Base-by-base conservation (phyloP, 257 asterid genomes). In the Solanum paucissectum region DNA sequence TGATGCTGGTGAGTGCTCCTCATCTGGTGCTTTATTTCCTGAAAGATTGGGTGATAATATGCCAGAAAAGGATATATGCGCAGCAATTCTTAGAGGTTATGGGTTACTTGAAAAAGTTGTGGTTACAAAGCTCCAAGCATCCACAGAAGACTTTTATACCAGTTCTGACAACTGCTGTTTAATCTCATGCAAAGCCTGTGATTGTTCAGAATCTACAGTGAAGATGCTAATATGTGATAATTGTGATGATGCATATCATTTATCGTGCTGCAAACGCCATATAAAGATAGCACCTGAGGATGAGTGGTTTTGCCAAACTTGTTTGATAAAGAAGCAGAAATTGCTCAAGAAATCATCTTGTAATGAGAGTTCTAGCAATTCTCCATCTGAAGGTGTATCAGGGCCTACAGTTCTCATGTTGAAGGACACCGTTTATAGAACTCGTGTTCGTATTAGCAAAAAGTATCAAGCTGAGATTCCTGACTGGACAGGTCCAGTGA, bases 231-330 rank as follows among this genome's bases (percentile, higher is more conserved):
- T 94, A 32, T 97, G 99, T 89, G 98, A 97, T 92, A 92, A 88
- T 69, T 97, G 99, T 81, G 93, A 92, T 73, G 96, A 92, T 86
- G 92, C 96, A 87, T 95, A 95, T 89, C 99, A 97, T 91, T 77
- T 92, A 76, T 89, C 94, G 89, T 97, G 99, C 95, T 92, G 89
- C 91, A 90, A 86, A 76, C 98, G 98, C 86, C 91, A 87, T 74
- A 83, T 93, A 77, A 89, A 88, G 90, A 90, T 88, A 90, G 77
- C 92, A 81, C 96, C 98, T 33, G 92, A 85, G 86, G 91, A 92
- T 32, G 98, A 97, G 90, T 95, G 98, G 98, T 91, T 93, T 87
- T 97, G 99, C 82, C 84, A 89, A 85, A 92, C 96, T 79, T 97
- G 99, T 92, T 86, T 91, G 93, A 94, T 92, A 89, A 94, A 92